phyloP scores from a whole-genome alignment of 169 alveolate species.

The Plasmodium cynomolgi region DNA sequence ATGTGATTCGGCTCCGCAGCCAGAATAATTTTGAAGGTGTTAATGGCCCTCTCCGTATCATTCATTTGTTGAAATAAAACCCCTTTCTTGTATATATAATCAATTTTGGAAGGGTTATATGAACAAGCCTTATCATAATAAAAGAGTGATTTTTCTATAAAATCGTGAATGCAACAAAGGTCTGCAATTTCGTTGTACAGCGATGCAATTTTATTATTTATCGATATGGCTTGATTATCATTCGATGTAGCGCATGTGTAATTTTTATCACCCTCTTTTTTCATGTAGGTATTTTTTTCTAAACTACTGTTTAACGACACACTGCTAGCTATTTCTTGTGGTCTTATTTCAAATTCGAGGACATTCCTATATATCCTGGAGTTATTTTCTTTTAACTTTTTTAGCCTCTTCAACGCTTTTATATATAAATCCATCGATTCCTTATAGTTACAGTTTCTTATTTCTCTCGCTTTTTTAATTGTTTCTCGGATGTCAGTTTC shows the following conservation, averaged over 20 bases:
- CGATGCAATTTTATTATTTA: slow-evolving; percentile 71
- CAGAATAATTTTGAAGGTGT: slow-evolving; percentile 41
- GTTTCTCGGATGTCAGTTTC: slow-evolving; percentile 36
- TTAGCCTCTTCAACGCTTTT: slow-evolving; percentile 33
- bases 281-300: background rate
- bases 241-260: background rate
- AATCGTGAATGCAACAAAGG: slow-evolving; percentile 69
- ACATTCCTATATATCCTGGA: slow-evolving; percentile 48
- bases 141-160: slow-evolving; percentile 50
- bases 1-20: slow-evolving; percentile 32
- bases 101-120: slow-evolving; percentile 65
- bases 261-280: background rate
- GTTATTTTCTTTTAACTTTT: slow-evolving; percentile 42
- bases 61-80: slow-evolving; percentile 74
- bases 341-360: slow-evolving; percentile 60
- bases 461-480: slow-evolving; percentile 48
- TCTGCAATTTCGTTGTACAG: slow-evolving; percentile 69
- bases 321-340: slow-evolving; percentile 23
- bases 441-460: slow-evolving; percentile 29
- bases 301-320: background rate
- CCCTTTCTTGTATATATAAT: slow-evolving; percentile 67
- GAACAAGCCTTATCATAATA: slow-evolving; percentile 71
- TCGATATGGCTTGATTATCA: slow-evolving; percentile 5
- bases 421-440: slow-evolving; percentile 50
- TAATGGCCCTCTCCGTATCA: slow-evolving; percentile 55